phyloP scores from a whole-genome alignment of 768 basidiomycete genomes.

The Amanita brunnescens region DNA sequence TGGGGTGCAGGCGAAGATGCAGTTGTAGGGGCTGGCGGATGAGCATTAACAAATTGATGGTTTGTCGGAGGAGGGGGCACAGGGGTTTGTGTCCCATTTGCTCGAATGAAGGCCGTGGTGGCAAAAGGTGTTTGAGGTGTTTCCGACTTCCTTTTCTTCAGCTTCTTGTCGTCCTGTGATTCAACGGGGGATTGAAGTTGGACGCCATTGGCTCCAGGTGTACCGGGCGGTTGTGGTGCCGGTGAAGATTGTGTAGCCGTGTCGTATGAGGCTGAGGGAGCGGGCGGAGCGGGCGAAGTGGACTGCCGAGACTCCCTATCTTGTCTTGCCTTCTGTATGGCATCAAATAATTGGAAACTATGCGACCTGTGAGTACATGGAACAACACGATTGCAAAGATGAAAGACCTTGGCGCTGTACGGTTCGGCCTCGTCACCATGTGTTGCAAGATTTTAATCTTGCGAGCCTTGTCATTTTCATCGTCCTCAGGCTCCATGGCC shows the following conservation, averaged over 20 bases:
- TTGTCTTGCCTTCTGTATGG: conserved; percentile 24
- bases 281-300: conserved; percentile 13
- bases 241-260: conserved; percentile 12
- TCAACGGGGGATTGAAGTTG: conserved; percentile 26
- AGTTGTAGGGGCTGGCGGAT: conserved; percentile 20
- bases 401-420: conserved; percentile 43
- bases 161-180: conserved; percentile 18
- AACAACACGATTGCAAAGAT: conserved; percentile 2
- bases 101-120: conserved; percentile 17
- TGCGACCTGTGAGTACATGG: conserved; percentile 1
- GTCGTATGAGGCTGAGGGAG: conserved; percentile 9
- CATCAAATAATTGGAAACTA: conserved; percentile 55
- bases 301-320: conserved; percentile 20
- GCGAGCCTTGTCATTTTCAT: conserved; percentile 66
- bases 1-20: conserved; percentile 15
- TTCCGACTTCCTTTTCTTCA: conserved; percentile 15
- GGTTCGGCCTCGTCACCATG: conserved; percentile 55
- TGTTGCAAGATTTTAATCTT: conserved; percentile 69
- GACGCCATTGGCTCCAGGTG: conserved; percentile 20
- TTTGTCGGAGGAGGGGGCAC: conserved; percentile 20
- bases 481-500: conserved; percentile 62
- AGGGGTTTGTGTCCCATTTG: conserved; percentile 27
- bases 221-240: conserved; percentile 19
- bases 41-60: conserved; percentile 27
- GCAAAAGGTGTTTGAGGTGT: conserved; percentile 21